These are phyloP conservation scores for Microbotryum saponariae DNA, from an alignment of 1,284 basidiomycete species.

Conservation along the genomic window DNA sequence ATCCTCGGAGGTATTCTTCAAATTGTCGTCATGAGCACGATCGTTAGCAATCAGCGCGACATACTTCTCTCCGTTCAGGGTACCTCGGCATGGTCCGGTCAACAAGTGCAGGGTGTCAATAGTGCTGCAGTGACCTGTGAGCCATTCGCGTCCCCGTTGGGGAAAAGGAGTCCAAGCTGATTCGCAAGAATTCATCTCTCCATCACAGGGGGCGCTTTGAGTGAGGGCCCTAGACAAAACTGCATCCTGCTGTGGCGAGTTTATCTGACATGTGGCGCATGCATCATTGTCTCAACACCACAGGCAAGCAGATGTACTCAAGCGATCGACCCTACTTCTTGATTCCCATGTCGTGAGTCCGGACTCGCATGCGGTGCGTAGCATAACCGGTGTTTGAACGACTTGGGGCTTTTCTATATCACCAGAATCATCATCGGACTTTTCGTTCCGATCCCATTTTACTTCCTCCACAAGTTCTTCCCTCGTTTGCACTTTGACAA, in stretches of 20 bases:
- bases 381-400: too few species aligned
- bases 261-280: too few species aligned
- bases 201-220: too few species aligned
- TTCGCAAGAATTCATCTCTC: too few species aligned
- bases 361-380: too few species aligned
- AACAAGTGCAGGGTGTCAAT: conserved; percentile 53
- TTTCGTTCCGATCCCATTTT: conserved; percentile 52
- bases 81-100: conserved; percentile 47
- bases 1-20: conserved; percentile 50
- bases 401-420: too few species aligned
- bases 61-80: conserved; percentile 48
- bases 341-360: conserved; percentile 15
- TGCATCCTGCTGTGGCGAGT: too few species aligned
- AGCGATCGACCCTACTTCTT: conserved; percentile 47
- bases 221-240: too few species aligned
- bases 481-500: conserved; percentile 42
- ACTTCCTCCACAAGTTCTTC: conserved; percentile 49
- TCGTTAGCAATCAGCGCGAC: conserved; percentile 49
- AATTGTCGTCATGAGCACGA: conserved; percentile 48
- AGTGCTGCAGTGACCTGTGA: conserved; percentile 59
- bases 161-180: too few species aligned
- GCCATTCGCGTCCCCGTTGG: conserved; percentile 45
- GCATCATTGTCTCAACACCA: too few species aligned
- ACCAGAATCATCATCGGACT: conserved; percentile 45
- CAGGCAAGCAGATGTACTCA: conserved; percentile 32